A percentile compares a stretch with the other conserved stretches of the same genome.
phyloP scores from a whole-genome alignment of 1,284 basidiomycete genomes.

The Trametes polyzona region DNA sequence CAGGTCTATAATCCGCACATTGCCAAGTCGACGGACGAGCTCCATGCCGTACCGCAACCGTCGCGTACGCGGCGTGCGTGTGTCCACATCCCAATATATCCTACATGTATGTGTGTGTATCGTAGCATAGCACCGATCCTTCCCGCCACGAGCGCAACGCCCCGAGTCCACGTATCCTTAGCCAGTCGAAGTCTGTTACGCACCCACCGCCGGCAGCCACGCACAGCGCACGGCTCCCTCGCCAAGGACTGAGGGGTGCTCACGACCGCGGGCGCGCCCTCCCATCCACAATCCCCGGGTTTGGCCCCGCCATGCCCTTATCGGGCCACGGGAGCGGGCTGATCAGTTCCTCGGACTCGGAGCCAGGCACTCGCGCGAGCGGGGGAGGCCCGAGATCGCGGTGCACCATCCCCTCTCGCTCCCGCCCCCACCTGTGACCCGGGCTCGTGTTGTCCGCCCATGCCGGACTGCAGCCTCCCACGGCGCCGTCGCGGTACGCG shows the following conservation, averaged over 20 bases:
- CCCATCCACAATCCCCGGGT: conserved; percentile 7
- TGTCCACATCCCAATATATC: background rate
- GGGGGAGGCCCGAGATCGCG: background rate
- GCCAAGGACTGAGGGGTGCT: no score
- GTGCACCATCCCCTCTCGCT: no score
- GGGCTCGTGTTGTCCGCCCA: background rate
- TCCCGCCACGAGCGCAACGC: background rate
- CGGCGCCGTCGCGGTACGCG: conserved; percentile 1
- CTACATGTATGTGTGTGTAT: background rate
- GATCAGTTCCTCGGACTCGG: conserved; percentile 16
- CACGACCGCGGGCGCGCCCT: background rate
- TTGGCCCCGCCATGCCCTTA: conserved; percentile 10
- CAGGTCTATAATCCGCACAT: background rate
- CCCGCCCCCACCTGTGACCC: no score
- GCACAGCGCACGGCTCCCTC: background rate
- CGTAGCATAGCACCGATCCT: background rate
- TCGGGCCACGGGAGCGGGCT: no score
- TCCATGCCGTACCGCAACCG: background rate
- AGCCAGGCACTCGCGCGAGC: conserved; percentile 1
- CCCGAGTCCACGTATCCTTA: background rate
- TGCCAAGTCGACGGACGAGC: background rate
- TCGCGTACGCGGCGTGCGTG: no score
- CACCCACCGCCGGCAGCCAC: background rate
- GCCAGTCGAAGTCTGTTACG: no score
- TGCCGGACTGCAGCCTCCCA: background rate